Evolutionary conservation across 2,329 filamentous ascomycete genomes (phyloP), one percentile per base, ranked within the genome.

Genomic region (Trichoderma citrinoviride): DNA sequence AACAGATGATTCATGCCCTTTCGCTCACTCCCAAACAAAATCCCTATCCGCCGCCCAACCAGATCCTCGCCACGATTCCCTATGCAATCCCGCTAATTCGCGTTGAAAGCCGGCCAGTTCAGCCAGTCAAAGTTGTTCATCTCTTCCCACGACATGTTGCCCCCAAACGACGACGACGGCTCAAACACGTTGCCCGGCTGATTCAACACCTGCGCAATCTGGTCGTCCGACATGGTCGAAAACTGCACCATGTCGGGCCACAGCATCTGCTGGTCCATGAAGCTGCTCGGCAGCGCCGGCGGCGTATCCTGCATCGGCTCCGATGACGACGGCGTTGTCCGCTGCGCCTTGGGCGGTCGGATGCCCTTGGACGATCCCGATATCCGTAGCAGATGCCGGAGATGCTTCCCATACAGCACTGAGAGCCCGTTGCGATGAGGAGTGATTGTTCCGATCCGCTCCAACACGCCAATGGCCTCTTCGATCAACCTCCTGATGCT

Each of bases 191-290:
- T 83, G 4, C 83, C 86, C 0, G 86, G 85, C 67, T 85, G 83
- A 70, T 87, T 88, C 29, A 90, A 81, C 5, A 87, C 85, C 68
- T 89, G 86, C 5, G 86, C 81, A 53, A 90, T 87, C 71, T 90
- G 87, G 65, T 88, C 83, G 65, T 89, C 86, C 0, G 87, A 90
- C 88, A 90, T 90, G 37, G 86, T 80, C 2, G 86, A 89, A 72
- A 90, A 88, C 25, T 87, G 85, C 23, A 89, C 70, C 5, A 84
- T 80, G 66, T 85, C 82, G 0, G 79, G 72, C 79, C 81, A 83
- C 8, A 81, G 65, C 5, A 72, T 54, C 3, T 71, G 69, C 50
- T 75, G 72, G 6, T 72, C 71, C 52, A 76, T 43, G 25, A 76
- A 75, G 15, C 62, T 64, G 0, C 69, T 69, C 6, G 70, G 70